Evolutionary conservation across 106 monocot genomes (phyloP).

Genomic region (Dendrobium chrysotoxum): DNA sequence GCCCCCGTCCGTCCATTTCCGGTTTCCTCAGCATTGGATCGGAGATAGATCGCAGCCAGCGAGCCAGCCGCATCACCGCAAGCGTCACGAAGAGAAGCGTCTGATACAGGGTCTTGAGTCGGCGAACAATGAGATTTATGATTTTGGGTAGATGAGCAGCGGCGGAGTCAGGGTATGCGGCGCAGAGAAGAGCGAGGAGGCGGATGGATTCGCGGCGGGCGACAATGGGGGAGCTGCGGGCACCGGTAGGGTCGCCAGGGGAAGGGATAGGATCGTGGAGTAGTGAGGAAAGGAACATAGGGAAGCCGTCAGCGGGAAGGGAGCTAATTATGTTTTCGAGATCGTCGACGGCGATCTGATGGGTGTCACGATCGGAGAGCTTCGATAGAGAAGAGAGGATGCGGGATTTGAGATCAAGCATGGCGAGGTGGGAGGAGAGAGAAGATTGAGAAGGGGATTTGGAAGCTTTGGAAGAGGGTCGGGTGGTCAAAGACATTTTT

Average conservation of each 20-base stretch:
- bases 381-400: conserved; percentile 71
- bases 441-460: conserved; percentile 22
- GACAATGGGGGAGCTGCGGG: conserved; percentile 25
- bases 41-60: conserved; percentile 55
- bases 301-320: conserved; percentile 53
- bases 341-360: conserved; percentile 86
- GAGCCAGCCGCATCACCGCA: conserved; percentile 61
- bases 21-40: conserved; percentile 10
- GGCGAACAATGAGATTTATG: conserved; percentile 58
- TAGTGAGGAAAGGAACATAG: conserved; percentile 57
- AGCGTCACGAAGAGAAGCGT: conserved; percentile 70
- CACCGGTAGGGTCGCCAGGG: neutral
- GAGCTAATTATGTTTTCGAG: conserved; percentile 62
- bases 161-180: conserved; percentile 56
- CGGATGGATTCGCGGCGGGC: conserved; percentile 75
- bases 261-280: conserved; percentile 45
- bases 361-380: conserved; percentile 94
- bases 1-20: neutral
- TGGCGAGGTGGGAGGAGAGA: conserved; percentile 57
- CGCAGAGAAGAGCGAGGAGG: conserved; percentile 53
- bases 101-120: conserved; percentile 77
- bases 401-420: conserved; percentile 82
- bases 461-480: conserved; percentile 25
- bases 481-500: conserved; percentile 7
- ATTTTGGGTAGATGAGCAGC: conserved; percentile 74